A percentile compares a stretch with the other conserved stretches of the same genome.
phyloP scores from a whole-genome alignment of 805 yeast genomes.

The Candida pini region DNA sequence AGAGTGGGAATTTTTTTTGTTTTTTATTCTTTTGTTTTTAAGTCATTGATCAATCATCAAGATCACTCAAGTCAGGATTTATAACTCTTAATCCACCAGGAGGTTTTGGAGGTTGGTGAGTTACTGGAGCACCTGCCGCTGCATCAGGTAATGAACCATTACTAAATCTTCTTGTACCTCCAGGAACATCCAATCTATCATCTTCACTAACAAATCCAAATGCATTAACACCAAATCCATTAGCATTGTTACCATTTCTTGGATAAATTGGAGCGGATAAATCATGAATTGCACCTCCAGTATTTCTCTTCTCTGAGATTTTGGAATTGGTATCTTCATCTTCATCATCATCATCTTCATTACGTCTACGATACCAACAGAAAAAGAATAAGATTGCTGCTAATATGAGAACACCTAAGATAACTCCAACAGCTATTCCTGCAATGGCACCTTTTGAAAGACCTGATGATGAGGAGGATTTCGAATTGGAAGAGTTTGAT shows the following conservation, averaged over 20 bases:
- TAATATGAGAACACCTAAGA: slow-evolving; percentile 20
- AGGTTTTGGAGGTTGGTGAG: neutral
- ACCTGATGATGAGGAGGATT: slow-evolving; percentile 3
- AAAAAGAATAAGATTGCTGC: slow-evolving; percentile 14
- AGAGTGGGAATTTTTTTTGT: too few relatives aligned
- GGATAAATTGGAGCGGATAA: too few relatives aligned
- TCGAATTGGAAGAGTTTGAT: slow-evolving; percentile 11
- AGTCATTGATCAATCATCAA: slow-evolving; percentile 1
- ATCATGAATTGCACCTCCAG: too few relatives aligned
- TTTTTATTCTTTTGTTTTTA: too few relatives aligned
- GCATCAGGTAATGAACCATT: slow-evolving; percentile 32
- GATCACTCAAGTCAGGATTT: slow-evolving; percentile 27
- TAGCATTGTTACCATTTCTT: slow-evolving; percentile 3
- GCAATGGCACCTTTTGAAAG: slow-evolving; percentile 30
- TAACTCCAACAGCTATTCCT: slow-evolving; percentile 30
- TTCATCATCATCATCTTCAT: slow-evolving; percentile 18
- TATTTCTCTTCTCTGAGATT: too few relatives aligned
- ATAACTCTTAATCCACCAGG: slow-evolving; percentile 28
- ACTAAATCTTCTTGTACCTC: slow-evolving; percentile 28
- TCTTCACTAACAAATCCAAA: slow-evolving; percentile 20
- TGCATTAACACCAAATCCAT: slow-evolving; percentile 13
- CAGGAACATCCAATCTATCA: slow-evolving; percentile 18
- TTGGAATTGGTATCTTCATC: too few relatives aligned
- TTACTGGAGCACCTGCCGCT: slow-evolving; percentile 25
- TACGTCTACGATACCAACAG: slow-evolving; percentile 17